Evolutionary conservation across 768 basidiomycete genomes (phyloP), one percentile per base, ranked within the genome.

Genomic region (Cystoderma amianthinum): DNA sequence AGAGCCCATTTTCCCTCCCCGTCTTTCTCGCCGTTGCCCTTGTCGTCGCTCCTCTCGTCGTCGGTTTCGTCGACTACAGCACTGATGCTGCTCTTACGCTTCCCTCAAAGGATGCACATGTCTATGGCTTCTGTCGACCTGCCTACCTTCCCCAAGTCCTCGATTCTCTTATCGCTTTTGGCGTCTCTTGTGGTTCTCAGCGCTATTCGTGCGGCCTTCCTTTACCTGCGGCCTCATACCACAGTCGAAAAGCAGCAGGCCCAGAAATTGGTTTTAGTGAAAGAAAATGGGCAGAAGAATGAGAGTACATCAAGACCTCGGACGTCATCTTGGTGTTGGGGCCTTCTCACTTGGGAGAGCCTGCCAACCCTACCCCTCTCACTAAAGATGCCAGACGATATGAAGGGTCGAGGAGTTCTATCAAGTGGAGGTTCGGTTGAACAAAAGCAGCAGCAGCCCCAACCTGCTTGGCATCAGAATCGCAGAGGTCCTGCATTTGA

Each of bases 341-440:
- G 49, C 15, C 46, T 51, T 9, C 18, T 57, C 21, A 44, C 47
- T 33, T 55, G 54, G 55, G 53, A 57, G 34, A 52, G 48, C 36
- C 48, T 59, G 1, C 58, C 58, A 16, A 48, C 56, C 3, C 47
- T 58, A 2, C 58, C 59, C 23, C 48, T 58, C 2, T 55, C 58
- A 7, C 46, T 59, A 12, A 44, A 47, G 18, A 35, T 53, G 18
- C 33, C 46, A 13, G 41, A 48, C 24, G 28, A 41, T 4, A 46
- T 30, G 21, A 43, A 43, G 23, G 51, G 54, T 38, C 48, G 41
- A 35, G 51, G 56, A 7, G 48, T 55, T 18, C n/a, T n/a, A n/a
- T n/a, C n/a, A n/a, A n/a, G n/a, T n/a, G 57, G 56, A 25, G 15
- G 11, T 35, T 56, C 44, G 41, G 42, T 18, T 35, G 28, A 33